A percentile compares a stretch with the other conserved stretches of the same genome.
Conservation (phyloP, 2,329 filamentous ascomycete genomes). For the Aspergillus sp. region DNA sequence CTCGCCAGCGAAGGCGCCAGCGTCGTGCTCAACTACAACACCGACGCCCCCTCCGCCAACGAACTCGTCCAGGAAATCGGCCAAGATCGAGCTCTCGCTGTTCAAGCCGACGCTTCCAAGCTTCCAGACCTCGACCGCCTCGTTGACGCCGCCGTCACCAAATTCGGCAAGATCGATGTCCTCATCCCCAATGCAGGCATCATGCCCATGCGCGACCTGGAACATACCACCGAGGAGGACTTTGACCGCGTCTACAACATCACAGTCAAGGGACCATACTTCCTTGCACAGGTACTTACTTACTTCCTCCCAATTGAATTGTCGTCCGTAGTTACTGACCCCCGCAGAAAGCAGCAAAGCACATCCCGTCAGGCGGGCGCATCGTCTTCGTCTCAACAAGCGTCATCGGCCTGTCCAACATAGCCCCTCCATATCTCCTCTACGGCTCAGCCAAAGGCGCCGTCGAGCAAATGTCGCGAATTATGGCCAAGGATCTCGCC, state of each 20-base stretch:
- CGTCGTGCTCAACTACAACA: constrained; percentile 57
- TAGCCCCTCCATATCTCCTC: constrained; percentile 50
- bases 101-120: constrained; percentile 57
- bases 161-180: constrained; percentile 59
- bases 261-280: constrained; percentile 60
- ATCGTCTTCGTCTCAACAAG: constrained; percentile 56
- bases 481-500: constrained; percentile 57
- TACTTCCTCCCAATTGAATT: neutral
- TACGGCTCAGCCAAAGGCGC: constrained; percentile 60
- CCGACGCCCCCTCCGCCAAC: constrained; percentile 56
- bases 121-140: constrained; percentile 50
- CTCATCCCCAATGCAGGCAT: constrained; percentile 58
- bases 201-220: constrained; percentile 52
- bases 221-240: constrained; percentile 50
- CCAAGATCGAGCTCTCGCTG: constrained; percentile 48
- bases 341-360: constrained; percentile 43
- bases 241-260: constrained; percentile 53
- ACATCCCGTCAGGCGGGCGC: constrained; percentile 52
- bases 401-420: constrained; percentile 36
- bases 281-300: constrained; percentile 40
- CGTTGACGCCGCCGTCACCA: constrained; percentile 49
- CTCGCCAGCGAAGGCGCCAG: constrained; percentile 44
- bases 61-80: constrained; percentile 51
- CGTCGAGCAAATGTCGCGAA: constrained; percentile 58
- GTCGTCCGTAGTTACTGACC: too few species aligned